Percentiles rank a stretch among this genome's conserved stretches.
Conservation (phyloP, 306 rosid genomes). For the Carpinus viminea region DNA sequence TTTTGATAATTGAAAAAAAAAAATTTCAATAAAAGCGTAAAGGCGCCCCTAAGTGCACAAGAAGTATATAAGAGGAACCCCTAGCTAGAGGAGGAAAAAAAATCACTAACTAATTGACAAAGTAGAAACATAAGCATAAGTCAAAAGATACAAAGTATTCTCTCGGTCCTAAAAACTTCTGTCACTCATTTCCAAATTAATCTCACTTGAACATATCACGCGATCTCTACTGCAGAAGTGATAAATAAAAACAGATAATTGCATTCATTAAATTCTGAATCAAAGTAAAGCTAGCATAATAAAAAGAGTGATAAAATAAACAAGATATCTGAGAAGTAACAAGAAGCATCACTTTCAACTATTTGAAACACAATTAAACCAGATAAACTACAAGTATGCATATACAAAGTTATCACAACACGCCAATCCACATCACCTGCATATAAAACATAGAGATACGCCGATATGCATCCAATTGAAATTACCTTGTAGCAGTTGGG, state of each 20-base stretch:
- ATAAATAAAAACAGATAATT: not conserved
- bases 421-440: slow-evolving; percentile 2
- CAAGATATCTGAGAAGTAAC: no score
- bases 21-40: no score
- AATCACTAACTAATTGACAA: no score
- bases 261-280: not conserved
- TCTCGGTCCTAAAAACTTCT: no score
- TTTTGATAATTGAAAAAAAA: no score
- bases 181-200: no score
- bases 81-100: no score
- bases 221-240: not conserved
- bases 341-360: not conserved
- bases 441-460: not conserved
- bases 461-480: slow-evolving; percentile 13
- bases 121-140: no score
- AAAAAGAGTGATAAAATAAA: not conserved
- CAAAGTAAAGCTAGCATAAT: not conserved
- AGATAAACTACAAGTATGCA: not conserved
- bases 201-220: not conserved
- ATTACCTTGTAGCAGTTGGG: slow-evolving; percentile 77
- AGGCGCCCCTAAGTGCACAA: no score
- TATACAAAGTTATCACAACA: not conserved
- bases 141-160: no score
- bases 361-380: not conserved
- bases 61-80: no score